Conservation (phyloP, 768 basidiomycete genomes). For the Rhodotorula taiwanensis region DNA sequence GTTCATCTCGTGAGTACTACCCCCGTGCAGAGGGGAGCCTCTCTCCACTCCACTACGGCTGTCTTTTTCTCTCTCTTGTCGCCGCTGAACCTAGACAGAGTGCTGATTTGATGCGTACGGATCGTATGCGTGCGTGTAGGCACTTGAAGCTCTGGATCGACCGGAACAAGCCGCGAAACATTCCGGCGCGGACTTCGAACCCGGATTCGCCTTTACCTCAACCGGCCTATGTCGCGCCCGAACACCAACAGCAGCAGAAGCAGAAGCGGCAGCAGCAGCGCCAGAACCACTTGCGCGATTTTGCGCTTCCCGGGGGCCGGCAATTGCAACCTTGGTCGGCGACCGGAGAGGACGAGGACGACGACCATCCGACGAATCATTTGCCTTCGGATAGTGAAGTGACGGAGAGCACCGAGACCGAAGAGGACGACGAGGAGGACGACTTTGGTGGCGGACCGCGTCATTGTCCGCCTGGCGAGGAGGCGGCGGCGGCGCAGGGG, state of each 20-base stretch:
- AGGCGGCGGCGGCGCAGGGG: background rate
- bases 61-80: no score
- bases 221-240: background rate
- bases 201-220: background rate
- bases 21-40: no score
- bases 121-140: background rate
- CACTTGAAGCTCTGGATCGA: conserved; percentile 41
- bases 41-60: no score
- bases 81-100: no score
- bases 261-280: no score
- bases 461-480: no score
- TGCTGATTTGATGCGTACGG: no score
- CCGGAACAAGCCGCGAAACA: conserved; percentile 31
- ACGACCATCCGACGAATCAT: conserved; percentile 16
- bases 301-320: background rate
- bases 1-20: conserved; percentile 59
- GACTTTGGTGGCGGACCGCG: conserved; percentile 6
- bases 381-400: conserved; percentile 22
- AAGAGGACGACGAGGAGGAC: conserved; percentile 17
- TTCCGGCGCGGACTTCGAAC: background rate
- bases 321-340: background rate
- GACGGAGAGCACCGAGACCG: conserved; percentile 6
- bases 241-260: background rate
- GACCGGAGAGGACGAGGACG: no score
- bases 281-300: no score